Evolutionary conservation across 768 basidiomycete genomes (phyloP).

Genomic region (Thelephora ganbajun): DNA sequence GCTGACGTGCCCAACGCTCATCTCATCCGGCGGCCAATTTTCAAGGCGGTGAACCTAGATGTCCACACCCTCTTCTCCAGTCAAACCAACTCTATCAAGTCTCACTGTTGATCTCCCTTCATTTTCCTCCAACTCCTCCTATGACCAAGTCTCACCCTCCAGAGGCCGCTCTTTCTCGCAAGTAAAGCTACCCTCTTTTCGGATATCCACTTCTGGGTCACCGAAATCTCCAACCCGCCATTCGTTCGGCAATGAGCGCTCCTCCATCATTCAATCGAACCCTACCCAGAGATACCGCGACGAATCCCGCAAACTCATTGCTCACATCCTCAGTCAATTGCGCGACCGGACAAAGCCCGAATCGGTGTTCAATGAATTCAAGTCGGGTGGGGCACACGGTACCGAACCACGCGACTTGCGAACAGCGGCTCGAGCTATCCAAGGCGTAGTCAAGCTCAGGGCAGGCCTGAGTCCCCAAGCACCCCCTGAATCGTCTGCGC

Average conservation of each 20-base stretch:
- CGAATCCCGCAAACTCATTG: conserved; percentile 58
- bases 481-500: background rate
- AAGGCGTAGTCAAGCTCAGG: background rate
- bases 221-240: conserved; percentile 14
- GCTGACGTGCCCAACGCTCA: too few species aligned
- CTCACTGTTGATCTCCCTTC: too few species aligned
- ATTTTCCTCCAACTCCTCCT: background rate
- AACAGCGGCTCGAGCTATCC: background rate
- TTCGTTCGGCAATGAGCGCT: conserved; percentile 8
- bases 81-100: too few species aligned
- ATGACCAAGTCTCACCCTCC: background rate
- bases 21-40: too few species aligned
- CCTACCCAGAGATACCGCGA: conserved; percentile 27
- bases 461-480: background rate
- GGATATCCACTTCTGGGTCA: conserved; percentile 15
- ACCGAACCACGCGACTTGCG: background rate
- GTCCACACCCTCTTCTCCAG: too few species aligned
- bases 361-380: conserved; percentile 30
- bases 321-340: conserved; percentile 51
- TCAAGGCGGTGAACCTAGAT: too few species aligned
- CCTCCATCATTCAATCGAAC: conserved; percentile 6
- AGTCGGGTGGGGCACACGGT: conserved; percentile 12
- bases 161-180: conserved; percentile 14
- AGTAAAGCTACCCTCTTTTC: conserved; percentile 14
- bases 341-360: conserved; percentile 41